A percentile compares a stretch with the other conserved stretches of the same genome.
Evolutionary conservation across 2,329 filamentous ascomycete species (phyloP).

Genomic region (Colletotrichum tropicale): DNA sequence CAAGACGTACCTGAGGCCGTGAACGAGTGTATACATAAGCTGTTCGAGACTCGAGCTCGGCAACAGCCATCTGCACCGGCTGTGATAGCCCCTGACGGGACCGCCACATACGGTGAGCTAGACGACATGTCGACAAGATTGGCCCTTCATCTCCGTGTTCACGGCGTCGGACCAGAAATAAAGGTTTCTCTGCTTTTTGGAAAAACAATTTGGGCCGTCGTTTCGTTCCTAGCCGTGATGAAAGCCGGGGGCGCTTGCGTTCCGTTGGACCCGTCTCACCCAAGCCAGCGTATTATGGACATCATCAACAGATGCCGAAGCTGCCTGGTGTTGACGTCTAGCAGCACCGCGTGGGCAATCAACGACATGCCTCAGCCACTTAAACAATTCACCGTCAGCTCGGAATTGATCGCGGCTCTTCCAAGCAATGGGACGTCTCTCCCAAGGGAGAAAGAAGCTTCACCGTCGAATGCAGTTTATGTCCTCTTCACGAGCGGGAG

Average conservation of each 20-base stretch:
- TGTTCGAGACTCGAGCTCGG: neutral
- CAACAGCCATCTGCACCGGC: neutral
- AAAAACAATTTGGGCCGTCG: conserved; percentile 27
- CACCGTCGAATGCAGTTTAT: neutral
- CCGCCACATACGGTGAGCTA: conserved; percentile 21
- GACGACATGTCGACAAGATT: conserved; percentile 16
- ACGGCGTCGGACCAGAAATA: conserved; percentile 20
- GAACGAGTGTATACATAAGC: neutral
- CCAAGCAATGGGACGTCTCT: neutral
- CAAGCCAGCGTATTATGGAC: neutral
- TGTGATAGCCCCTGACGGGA: conserved; percentile 24
- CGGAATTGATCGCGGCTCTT: neutral
- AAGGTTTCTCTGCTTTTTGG: conserved; percentile 28
- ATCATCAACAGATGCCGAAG: neutral
- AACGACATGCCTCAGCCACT: neutral
- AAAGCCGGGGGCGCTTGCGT: conserved; percentile 35
- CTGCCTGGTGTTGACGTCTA: neutral
- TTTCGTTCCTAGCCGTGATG: conserved; percentile 31
- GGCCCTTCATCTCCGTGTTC: conserved; percentile 4
- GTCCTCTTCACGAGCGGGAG: neutral
- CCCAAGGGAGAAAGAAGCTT: neutral
- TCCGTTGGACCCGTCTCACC: conserved; percentile 26
- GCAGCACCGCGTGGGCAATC: neutral
- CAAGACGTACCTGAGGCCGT: neutral
- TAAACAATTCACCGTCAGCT: neutral